phyloP scores from a whole-genome alignment of 306 rosid genomes.

The Myrica gale region DNA sequence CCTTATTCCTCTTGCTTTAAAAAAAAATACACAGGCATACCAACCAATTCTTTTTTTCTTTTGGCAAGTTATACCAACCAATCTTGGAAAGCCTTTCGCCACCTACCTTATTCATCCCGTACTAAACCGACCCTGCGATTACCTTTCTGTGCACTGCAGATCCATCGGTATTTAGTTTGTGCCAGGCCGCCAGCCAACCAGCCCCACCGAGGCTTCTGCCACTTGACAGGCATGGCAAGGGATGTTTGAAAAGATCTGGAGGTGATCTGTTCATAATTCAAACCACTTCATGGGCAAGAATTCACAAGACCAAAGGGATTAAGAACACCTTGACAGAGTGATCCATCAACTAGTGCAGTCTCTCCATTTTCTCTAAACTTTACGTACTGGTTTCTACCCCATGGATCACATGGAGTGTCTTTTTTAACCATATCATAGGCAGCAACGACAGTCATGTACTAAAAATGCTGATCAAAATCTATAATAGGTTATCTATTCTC shows the following conservation, averaged over 20 bases:
- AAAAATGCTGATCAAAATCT: background rate
- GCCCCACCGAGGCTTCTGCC: background rate
- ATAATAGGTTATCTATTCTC: background rate
- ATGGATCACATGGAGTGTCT: background rate
- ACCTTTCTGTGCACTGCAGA: background rate
- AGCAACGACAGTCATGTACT: background rate
- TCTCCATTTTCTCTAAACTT: background rate
- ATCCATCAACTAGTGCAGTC: background rate
- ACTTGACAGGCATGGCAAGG: background rate
- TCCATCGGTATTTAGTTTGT: background rate
- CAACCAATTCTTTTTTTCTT: no score
- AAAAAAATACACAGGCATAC: no score
- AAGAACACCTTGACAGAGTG: background rate
- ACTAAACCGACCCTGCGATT: no score
- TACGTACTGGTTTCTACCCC: background rate
- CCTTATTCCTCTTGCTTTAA: no score
- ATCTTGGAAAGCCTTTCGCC: no score
- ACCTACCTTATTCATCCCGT: no score
- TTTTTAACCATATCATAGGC: background rate
- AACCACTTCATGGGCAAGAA: background rate
- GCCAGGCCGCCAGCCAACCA: background rate
- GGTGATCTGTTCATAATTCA: background rate
- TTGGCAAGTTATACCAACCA: no score
- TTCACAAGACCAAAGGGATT: background rate
- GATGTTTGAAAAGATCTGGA: background rate